A percentile compares a stretch with the other conserved stretches of the same genome.
These are phyloP conservation scores for Pezicula radicicola DNA, from an alignment of 2,329 filamentous ascomycete species.

Conservation along the genomic window DNA sequence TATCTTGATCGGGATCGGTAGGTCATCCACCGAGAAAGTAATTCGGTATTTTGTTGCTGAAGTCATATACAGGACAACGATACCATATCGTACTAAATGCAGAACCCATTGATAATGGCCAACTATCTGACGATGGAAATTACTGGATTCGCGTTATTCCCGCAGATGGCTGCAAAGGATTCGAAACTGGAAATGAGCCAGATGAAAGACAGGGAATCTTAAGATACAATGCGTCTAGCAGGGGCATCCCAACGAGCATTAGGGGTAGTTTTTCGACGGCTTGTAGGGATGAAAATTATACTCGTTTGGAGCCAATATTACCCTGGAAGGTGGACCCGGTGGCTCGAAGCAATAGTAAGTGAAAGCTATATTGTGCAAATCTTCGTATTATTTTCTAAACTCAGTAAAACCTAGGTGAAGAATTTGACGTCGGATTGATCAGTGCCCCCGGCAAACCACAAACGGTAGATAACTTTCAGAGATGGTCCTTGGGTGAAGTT, in stretches of 20 bases:
- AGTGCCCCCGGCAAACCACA: not conserved
- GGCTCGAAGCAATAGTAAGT: no score
- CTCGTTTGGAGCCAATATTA: not conserved
- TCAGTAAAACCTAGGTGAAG: no score
- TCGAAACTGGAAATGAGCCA: not conserved
- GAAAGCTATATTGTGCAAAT: not conserved
- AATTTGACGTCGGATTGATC: not conserved
- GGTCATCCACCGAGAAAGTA: constrained; percentile 30
- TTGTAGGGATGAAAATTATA: not conserved
- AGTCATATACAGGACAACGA: constrained; percentile 35
- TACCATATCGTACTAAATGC: constrained; percentile 41
- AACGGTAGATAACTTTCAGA: not conserved
- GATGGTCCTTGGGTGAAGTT: not conserved
- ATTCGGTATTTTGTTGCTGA: constrained; percentile 39
- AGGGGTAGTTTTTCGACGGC: not conserved
- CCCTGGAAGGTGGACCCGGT: not conserved
- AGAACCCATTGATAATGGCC: constrained; percentile 15
- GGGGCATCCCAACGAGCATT: not conserved
- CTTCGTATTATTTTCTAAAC: not conserved
- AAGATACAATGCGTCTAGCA: not conserved
- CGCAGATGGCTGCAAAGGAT: constrained; percentile 1
- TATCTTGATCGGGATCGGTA: constrained; percentile 34
- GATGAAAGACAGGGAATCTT: not conserved
- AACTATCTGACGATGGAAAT: constrained; percentile 30
- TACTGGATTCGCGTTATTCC: constrained; percentile 48